Conservation (phyloP, 1,284 basidiomycete genomes). For the Ustilago sp. region DNA sequence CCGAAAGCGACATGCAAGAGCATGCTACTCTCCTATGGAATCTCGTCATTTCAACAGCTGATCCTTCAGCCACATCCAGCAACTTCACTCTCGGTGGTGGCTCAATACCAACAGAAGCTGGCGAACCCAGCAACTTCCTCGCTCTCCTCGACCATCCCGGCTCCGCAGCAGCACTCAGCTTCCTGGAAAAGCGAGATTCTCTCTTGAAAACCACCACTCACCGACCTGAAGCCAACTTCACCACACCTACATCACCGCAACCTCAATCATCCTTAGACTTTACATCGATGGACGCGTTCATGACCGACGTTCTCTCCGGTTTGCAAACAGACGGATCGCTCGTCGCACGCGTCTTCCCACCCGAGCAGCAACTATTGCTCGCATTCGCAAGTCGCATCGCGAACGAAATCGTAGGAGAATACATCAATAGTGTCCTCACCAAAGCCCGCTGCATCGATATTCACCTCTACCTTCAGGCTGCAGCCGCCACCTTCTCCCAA, state of each 20-base stretch:
- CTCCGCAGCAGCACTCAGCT: constrained; percentile 71
- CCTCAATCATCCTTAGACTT: constrained; percentile 76
- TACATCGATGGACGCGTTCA: constrained; percentile 91
- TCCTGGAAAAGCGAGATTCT: constrained; percentile 93
- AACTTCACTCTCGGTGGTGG: background rate
- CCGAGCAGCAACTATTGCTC: constrained; percentile 78
- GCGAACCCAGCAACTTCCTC: constrained; percentile 82
- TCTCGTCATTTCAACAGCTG: constrained; percentile 24
- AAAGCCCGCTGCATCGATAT: constrained; percentile 81
- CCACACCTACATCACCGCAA: background rate
- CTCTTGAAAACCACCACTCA: constrained; percentile 82
- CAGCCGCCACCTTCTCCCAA: constrained; percentile 89
- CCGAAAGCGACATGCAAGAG: constrained; percentile 40
- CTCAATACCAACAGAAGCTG: constrained; percentile 74
- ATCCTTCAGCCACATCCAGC: background rate
- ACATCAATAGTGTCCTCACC: constrained; percentile 81
- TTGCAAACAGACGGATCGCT: constrained; percentile 81
- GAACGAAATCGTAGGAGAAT: constrained; percentile 80
- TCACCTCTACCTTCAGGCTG: constrained; percentile 83
- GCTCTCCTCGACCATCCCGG: constrained; percentile 72
- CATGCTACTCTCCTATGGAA: constrained; percentile 43
- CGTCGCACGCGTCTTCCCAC: constrained; percentile 87
- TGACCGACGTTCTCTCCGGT: constrained; percentile 76
- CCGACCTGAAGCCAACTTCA: constrained; percentile 79
- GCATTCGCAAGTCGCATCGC: constrained; percentile 82